Percentiles rank a stretch among this genome's conserved stretches.
Conservation (phyloP, 2,329 filamentous ascomycete species). For the Fusarium nygamai region DNA sequence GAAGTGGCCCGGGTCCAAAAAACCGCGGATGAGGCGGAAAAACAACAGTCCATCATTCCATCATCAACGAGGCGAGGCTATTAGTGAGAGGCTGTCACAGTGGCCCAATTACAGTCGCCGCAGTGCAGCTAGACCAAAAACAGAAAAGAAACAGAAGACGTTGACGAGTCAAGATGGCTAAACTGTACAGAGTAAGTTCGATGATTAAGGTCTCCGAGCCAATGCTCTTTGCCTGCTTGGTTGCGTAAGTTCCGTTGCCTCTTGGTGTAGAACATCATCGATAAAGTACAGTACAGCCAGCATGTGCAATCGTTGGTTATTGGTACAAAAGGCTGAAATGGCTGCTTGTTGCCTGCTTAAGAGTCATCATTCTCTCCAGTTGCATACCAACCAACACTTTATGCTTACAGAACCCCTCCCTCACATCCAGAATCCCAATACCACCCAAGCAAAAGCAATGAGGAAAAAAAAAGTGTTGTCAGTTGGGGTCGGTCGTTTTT, state of each 20-base stretch:
- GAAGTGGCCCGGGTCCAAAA: constrained; percentile 34
- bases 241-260: constrained; percentile 28
- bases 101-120: neutral
- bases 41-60: constrained; percentile 13
- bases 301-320: neutral
- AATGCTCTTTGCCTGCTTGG: neutral
- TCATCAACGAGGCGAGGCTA: constrained; percentile 34
- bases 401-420: constrained; percentile 6
- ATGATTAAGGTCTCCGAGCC: constrained; percentile 19
- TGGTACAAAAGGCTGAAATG: neutral
- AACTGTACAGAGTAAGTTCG: constrained; percentile 22
- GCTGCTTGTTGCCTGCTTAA: constrained; percentile 17
- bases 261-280: constrained; percentile 5
- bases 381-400: constrained; percentile 12
- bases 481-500: constrained; percentile 10
- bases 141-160: constrained; percentile 38
- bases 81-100: constrained; percentile 22
- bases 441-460: neutral
- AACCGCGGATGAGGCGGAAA: constrained; percentile 41
- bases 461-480: constrained; percentile 2
- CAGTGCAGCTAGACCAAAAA: constrained; percentile 17
- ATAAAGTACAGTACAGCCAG: neutral
- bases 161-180: constrained; percentile 33
- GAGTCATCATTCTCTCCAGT: constrained; percentile 8
- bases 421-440: neutral